Evolutionary conservation across 148 eudicot species (phyloP), one percentile per base, ranked within the genome.

Genomic region (Limonium bicolor): DNA sequence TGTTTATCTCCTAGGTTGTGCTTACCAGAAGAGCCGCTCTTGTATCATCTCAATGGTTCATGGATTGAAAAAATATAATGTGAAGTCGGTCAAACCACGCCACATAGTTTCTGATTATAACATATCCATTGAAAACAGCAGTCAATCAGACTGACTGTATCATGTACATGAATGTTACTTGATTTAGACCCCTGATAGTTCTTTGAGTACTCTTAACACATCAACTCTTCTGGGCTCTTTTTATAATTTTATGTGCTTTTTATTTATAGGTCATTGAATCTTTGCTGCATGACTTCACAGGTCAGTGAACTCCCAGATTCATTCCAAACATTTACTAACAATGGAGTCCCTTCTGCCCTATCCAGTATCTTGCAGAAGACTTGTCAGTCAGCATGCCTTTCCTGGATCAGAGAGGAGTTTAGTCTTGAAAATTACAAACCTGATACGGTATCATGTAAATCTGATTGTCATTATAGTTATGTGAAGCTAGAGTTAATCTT

Each of bases 381-480:
- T 42, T 77, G 73, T 58, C 67, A 65, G 65, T 65, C 78, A 64
- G 55, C 77, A 40, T 73, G 72, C 67, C 36, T 63, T 51, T 62
- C 67, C 43, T 90, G 97, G 97, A 68, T 90, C 64, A 82, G 69
- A 55, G 71, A 73, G 61, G 95, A 90, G 62, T 68, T 77, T 54
- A 39, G 47, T 39, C 48, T 64, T 26, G 62, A 67, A 64, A 58
- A 66, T 42, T 51, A 65, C 35, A 71, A 45, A 54, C 47, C 66
- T 50, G 68, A 84, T 51, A 70, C 58, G 95, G 97, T 75, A 72
- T 62, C 47, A 17, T 60, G 54, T 18, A n/a, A 38, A 26, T 25
- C 30, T 43, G 31, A 43, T n/a, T 43, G 10, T 43, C 48, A 28
- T 43, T 43, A n/a, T n/a, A n/a, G n/a, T n/a, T n/a, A n/a, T n/a